A percentile compares a stretch with the other conserved stretches of the same genome.
Evolutionary conservation across 768 basidiomycete genomes (phyloP).

Genomic region (Punctularia strigosozonata): DNA sequence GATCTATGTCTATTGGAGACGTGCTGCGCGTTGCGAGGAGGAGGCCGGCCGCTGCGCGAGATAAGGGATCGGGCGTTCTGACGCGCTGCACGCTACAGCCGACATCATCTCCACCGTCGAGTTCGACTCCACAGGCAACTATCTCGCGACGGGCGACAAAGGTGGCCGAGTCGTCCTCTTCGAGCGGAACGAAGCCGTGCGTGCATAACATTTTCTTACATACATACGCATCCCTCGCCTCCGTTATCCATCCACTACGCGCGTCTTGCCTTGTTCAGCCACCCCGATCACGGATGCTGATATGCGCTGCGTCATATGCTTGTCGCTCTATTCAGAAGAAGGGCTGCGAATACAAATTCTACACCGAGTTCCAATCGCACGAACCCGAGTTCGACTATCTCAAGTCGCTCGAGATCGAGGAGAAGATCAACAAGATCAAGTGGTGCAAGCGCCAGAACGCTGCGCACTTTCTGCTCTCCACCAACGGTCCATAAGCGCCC

Average conservation of each 20-base stretch:
- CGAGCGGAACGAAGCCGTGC: slow-evolving; percentile 93
- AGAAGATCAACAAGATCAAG: slow-evolving; percentile 99
- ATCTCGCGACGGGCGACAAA: slow-evolving; percentile 99
- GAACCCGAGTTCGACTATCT: slow-evolving; percentile 99
- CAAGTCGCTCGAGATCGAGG: slow-evolving; percentile 99
- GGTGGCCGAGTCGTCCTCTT: slow-evolving; percentile 98
- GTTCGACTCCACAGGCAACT: slow-evolving; percentile 98
- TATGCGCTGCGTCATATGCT: slow-evolving; percentile 5
- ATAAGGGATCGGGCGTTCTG: too few relatives aligned
- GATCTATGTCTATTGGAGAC: slow-evolving; percentile 4
- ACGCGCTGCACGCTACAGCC: slow-evolving; percentile 38
- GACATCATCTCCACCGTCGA: slow-evolving; percentile 99
- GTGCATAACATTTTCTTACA: slow-evolving; percentile 16
- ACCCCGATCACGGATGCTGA: too few relatives aligned
- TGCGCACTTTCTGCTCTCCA: slow-evolving; percentile 93
- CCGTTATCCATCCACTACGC: too few relatives aligned
- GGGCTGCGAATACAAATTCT: slow-evolving; percentile 99
- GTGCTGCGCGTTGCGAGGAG: too few relatives aligned
- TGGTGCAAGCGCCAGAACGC: slow-evolving; percentile 99
- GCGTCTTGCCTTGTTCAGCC: too few relatives aligned
- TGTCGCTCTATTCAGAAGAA: slow-evolving; percentile 66
- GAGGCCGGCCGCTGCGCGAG: too few relatives aligned
- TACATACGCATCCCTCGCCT: too few relatives aligned
- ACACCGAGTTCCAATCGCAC: slow-evolving; percentile 99
- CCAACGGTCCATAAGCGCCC: slow-evolving; percentile 58